Conservation (phyloP, 2,329 filamentous ascomycete species). For the Dothideomycetes sp. region DNA sequence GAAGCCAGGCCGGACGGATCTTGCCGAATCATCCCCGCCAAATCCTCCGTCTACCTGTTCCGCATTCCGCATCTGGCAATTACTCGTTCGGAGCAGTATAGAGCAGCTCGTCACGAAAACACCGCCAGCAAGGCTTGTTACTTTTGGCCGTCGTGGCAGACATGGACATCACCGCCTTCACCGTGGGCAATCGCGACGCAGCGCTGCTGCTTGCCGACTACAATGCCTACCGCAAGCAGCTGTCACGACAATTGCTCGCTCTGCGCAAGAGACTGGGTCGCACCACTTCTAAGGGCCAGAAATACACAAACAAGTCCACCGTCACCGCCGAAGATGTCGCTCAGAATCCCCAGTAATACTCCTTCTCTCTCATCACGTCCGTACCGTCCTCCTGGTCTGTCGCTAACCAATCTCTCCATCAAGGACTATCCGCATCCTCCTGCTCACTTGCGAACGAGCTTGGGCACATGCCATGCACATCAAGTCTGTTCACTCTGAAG, state of each 20-base stretch:
- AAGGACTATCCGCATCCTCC: conserved; percentile 68
- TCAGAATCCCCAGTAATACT: conserved; percentile 62
- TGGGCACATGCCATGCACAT: conserved; percentile 96
- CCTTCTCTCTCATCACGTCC: neutral
- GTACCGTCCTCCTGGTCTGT: neutral
- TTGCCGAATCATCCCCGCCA: no score
- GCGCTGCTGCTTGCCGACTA: conserved; percentile 85
- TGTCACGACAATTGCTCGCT: conserved; percentile 72
- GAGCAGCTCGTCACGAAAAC: neutral
- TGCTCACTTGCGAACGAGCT: conserved; percentile 80
- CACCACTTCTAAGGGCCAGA: conserved; percentile 74
- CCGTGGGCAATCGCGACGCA: conserved; percentile 70
- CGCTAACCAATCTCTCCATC: neutral
- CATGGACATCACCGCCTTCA: conserved; percentile 87
- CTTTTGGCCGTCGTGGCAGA: no score
- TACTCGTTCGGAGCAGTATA: neutral
- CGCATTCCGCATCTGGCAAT: neutral
- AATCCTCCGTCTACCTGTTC: no score
- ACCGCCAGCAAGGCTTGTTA: neutral
- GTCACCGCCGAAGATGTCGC: conserved; percentile 68
- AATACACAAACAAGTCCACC: conserved; percentile 63
- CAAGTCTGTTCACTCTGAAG: conserved; percentile 71
- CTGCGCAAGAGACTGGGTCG: conserved; percentile 77
- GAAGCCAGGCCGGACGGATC: neutral
- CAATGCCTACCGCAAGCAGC: conserved; percentile 69